These are phyloP conservation scores for Scheffersomyces illinoinensis DNA, from an alignment of 1,139 yeast species.

Conservation along the genomic window DNA sequence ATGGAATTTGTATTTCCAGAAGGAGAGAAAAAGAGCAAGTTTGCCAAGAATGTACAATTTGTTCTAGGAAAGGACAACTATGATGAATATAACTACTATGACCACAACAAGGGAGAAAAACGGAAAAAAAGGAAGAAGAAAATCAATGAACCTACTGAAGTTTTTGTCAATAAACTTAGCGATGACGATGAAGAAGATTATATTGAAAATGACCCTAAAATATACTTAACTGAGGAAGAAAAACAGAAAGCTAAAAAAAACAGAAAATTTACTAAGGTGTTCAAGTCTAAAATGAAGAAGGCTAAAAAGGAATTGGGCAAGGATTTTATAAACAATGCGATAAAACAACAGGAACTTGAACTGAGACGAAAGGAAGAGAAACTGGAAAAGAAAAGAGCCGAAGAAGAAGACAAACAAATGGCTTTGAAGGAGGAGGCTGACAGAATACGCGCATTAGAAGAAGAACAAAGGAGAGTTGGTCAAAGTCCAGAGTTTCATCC, in stretches of 20 bases:
- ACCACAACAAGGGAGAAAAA: constrained; percentile 15
- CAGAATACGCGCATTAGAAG: neutral
- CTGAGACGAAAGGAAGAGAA: constrained; percentile 16
- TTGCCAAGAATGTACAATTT: constrained; percentile 29
- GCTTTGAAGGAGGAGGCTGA: constrained; percentile 3
- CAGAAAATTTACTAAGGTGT: constrained; percentile 24
- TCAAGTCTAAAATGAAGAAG: constrained; percentile 25
- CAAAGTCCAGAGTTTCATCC: constrained; percentile 33
- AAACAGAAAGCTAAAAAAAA: constrained; percentile 19
- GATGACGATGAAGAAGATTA: constrained; percentile 9
- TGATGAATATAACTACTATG: constrained; percentile 39
- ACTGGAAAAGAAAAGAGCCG: constrained; percentile 5
- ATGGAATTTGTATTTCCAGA: constrained; percentile 43
- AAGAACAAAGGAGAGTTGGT: constrained; percentile 4
- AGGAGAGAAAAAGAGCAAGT: constrained; percentile 20
- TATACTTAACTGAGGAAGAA: constrained; percentile 5
- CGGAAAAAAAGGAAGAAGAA: constrained; percentile 10
- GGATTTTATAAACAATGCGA: constrained; percentile 29
- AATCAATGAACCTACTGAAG: constrained; percentile 5
- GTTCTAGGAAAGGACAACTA: constrained; percentile 36
- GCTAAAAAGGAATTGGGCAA: constrained; percentile 34
- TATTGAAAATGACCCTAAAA: neutral
- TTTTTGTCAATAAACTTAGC: constrained; percentile 5
- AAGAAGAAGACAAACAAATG: constrained; percentile 1
- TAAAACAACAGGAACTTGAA: constrained; percentile 20